Base-by-base conservation (phyloP, 179 eudicot species). In the Sideroxylon spinosum region DNA sequence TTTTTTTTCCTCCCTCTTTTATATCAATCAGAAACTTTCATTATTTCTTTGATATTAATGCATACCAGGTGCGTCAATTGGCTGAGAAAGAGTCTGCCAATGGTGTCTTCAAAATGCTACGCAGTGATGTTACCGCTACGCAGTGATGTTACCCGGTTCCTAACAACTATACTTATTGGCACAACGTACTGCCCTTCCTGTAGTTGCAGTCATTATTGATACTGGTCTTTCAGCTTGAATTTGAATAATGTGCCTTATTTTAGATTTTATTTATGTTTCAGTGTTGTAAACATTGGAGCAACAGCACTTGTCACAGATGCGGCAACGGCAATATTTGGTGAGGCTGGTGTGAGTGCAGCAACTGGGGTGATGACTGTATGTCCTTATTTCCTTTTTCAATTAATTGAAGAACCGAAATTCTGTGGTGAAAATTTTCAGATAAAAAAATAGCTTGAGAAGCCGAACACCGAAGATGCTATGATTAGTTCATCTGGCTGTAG, bases 311-410 rank as follows among this genome's bases (percentile, higher is more conserved):
- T 95, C 80, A 95, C 99, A 55, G 92, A 95, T 70, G 98, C 98
- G 65, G 99, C 99, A 66, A 95, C 99, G 23, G 87, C 95, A 72
- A 64, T 93, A 57, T 95, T 93, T 81, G 99, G 99, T 64, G 95
- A 93, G 85, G 99, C 93, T 85, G 99, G 99, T 79, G 89, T 95
- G 68, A 88, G 88, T 84, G 99, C 97, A 76, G 99, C 98, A 80
- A 95, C 99, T 76, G 99, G 95, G 76, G 90, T 95, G 82, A 95
- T 95, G 99, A 95, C 99, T 68, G 99, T 95, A 87, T 52, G 90
- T 74, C 28, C 56, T 63, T 4, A 29, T 64, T 44, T 56, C 62
- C 68, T 61, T 59, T 17, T 67, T 28, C 46, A 4, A 53, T 29
- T 28, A 26, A 52, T 71, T 67, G n/a, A 28, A 28, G 70, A 25